Conservation (phyloP, 495 filamentous ascomycete species). For the Astrothelium subdiscretum region DNA sequence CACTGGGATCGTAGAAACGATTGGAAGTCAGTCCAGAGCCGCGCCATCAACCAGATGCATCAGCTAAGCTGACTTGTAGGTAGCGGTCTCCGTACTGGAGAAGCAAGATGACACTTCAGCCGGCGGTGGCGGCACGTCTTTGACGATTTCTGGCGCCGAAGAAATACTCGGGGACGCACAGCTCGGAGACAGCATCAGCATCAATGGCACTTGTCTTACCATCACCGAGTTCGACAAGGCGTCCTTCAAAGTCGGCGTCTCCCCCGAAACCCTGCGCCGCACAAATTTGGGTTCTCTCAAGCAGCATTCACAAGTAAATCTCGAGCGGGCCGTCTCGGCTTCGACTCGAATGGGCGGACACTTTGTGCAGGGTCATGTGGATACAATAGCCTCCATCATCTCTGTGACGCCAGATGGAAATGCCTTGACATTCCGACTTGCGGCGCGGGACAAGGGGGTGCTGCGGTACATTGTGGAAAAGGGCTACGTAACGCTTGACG, state of each 20-base stretch:
- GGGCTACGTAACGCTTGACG: slow-evolving; percentile 90
- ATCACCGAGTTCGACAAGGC: slow-evolving; percentile 59
- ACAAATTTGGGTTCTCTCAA: slow-evolving; percentile 75
- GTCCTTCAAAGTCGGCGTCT: slow-evolving; percentile 85
- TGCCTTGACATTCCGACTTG: slow-evolving; percentile 71
- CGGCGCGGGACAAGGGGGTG: slow-evolving; percentile 52
- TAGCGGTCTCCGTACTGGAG: slow-evolving; percentile 75
- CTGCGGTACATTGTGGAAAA: slow-evolving; percentile 88
- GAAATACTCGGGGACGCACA: slow-evolving; percentile 70
- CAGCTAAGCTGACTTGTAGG: slow-evolving; percentile 23
- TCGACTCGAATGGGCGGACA: slow-evolving; percentile 83
- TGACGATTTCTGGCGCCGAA: slow-evolving; percentile 69
- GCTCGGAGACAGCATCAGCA: slow-evolving; percentile 81
- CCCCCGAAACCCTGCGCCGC: slow-evolving; percentile 90
- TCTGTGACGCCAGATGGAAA: slow-evolving; percentile 68
- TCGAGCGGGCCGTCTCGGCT: slow-evolving; percentile 82
- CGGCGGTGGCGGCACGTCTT: slow-evolving; percentile 68
- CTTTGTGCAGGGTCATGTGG: slow-evolving; percentile 90
- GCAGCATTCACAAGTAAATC: slow-evolving; percentile 57
- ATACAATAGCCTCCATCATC: slow-evolving; percentile 67
- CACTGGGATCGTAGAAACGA: slow-evolving; percentile 89
- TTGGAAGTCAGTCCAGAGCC: slow-evolving; percentile 58
- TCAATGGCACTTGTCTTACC: slow-evolving; percentile 94
- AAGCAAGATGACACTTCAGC: slow-evolving; percentile 57
- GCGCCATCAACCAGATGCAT: slow-evolving; percentile 1